Evolutionary conservation across 2,329 filamentous ascomycete genomes (phyloP).

Genomic region (Colletotrichum sidae): DNA sequence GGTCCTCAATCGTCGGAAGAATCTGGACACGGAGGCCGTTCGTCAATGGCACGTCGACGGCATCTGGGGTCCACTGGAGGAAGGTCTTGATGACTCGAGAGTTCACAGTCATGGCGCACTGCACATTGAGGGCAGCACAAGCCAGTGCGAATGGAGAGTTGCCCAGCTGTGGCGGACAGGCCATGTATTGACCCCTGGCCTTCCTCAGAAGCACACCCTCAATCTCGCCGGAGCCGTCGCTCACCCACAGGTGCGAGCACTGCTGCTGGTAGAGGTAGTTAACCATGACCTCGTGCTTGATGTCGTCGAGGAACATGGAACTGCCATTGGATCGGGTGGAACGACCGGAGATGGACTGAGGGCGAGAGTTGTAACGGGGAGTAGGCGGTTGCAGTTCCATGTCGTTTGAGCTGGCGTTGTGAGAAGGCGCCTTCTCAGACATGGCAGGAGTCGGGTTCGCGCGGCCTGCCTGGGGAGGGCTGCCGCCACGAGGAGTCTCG

Average conservation of each 20-base stretch:
- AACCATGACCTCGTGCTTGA: constrained; percentile 86
- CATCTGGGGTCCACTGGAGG: constrained; percentile 77
- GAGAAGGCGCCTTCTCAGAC: constrained; percentile 52
- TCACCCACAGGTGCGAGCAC: constrained; percentile 79
- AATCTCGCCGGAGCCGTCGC: constrained; percentile 73
- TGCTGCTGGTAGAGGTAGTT: constrained; percentile 87
- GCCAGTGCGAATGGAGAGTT: constrained; percentile 73
- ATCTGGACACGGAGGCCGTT: constrained; percentile 84
- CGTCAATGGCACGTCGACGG: constrained; percentile 79
- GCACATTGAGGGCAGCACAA: constrained; percentile 77
- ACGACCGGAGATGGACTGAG: constrained; percentile 62
- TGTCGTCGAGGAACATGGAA: constrained; percentile 73
- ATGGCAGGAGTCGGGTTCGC: constrained; percentile 42
- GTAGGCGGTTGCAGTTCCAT: constrained; percentile 63
- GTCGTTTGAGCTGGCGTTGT: constrained; percentile 49
- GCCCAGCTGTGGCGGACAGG: constrained; percentile 74
- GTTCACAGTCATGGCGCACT: constrained; percentile 85
- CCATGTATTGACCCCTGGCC: constrained; percentile 75
- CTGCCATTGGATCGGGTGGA: constrained; percentile 61
- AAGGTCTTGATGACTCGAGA: constrained; percentile 84
- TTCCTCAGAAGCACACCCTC: constrained; percentile 82
- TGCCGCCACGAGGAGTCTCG: constrained; percentile 41
- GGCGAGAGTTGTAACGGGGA: constrained; percentile 61
- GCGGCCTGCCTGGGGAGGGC: constrained; percentile 38
- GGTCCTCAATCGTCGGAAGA: constrained; percentile 76